phyloP scores from a whole-genome alignment of 495 filamentous ascomycete species.

The Neurospora discreta region DNA sequence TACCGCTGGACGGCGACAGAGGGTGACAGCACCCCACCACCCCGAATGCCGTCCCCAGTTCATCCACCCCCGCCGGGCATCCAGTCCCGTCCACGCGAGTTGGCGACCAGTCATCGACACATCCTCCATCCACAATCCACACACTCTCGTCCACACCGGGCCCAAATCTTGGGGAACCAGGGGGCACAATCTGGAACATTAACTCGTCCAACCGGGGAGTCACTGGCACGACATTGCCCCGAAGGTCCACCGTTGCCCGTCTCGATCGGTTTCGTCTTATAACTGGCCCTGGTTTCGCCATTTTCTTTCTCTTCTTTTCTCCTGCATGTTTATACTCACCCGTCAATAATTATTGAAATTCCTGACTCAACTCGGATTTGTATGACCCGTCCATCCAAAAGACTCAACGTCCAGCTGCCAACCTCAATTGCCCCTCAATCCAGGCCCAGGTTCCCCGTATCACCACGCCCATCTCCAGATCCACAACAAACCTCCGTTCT shows the following conservation, averaged over 20 bases:
- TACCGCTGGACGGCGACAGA: not conserved
- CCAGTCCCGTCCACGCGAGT: not conserved
- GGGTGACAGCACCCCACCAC: not conserved
- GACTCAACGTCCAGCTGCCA: not conserved
- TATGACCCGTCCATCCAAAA: not conserved
- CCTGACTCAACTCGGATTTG: not conserved
- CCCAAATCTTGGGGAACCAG: not conserved
- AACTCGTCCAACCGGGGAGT: not conserved
- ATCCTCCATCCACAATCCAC: not conserved
- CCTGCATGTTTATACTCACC: not conserved
- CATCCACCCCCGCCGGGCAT: not conserved
- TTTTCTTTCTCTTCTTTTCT: not conserved
- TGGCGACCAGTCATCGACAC: not conserved
- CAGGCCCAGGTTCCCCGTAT: not conserved
- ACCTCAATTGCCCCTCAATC: not conserved
- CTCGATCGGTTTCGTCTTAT: not conserved
- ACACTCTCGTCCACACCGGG: not conserved
- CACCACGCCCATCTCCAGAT: not conserved
- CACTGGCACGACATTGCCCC: not conserved
- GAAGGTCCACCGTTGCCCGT: not conserved
- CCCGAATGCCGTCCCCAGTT: not conserved
- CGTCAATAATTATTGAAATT: not conserved
- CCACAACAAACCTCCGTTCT: not conserved
- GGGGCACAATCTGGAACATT: not conserved
- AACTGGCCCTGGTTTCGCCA: not conserved